Evolutionary conservation across 768 basidiomycete genomes (phyloP).

Genomic region (Sporobolomyces phaffii): DNA sequence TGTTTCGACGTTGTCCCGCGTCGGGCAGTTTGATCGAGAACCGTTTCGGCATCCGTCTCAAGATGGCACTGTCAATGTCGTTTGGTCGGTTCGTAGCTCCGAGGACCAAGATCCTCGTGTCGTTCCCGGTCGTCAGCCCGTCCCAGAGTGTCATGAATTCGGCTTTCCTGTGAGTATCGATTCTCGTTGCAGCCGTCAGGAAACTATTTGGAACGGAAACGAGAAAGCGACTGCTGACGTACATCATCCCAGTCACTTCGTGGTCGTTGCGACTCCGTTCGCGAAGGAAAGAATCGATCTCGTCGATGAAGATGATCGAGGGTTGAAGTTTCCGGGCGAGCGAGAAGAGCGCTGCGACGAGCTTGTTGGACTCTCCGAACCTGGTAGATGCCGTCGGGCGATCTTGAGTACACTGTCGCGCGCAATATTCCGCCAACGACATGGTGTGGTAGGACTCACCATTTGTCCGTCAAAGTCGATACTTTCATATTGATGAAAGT

Average conservation of each 20-base stretch:
- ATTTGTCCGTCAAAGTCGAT: constrained; percentile 65
- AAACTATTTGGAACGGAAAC: too few species aligned
- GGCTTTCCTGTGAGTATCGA: constrained; percentile 35
- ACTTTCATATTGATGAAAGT: constrained; percentile 87
- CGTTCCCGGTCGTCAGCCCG: constrained; percentile 67
- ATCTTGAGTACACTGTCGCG: too few species aligned
- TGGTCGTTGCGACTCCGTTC: constrained; percentile 84
- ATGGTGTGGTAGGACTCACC: constrained; percentile 38
- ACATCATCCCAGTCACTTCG: constrained; percentile 90
- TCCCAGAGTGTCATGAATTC: constrained; percentile 67
- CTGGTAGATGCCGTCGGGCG: too few species aligned
- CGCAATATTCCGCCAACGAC: too few species aligned
- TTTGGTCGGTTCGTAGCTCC: constrained; percentile 93
- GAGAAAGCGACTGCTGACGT: background rate
- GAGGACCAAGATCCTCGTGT: constrained; percentile 49
- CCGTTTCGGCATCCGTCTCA: constrained; percentile 93
- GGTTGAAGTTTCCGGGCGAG: constrained; percentile 90
- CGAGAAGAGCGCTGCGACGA: constrained; percentile 88
- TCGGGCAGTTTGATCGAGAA: constrained; percentile 80
- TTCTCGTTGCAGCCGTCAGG: too few species aligned
- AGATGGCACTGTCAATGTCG: constrained; percentile 79
- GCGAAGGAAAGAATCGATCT: constrained; percentile 91
- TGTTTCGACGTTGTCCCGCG: constrained; percentile 69
- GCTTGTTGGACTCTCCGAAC: constrained; percentile 89
- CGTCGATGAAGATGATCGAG: constrained; percentile 96